Base-by-base conservation (phyloP, 73 alveolate species). In the Durusdinium trenchii region DNA sequence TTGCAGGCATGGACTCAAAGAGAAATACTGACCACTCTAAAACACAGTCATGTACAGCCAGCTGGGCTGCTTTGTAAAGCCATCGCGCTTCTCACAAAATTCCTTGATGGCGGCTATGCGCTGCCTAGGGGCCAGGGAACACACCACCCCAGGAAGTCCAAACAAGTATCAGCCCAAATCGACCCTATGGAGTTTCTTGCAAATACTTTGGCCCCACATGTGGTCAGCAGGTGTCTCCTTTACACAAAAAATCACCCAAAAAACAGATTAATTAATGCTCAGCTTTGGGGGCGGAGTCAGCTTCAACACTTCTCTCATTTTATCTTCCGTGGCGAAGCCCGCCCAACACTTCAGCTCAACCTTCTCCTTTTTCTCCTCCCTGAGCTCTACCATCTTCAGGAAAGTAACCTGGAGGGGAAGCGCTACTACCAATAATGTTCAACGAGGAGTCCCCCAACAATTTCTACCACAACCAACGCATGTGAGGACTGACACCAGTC, bases 41-140 rank as follows among this genome's bases (percentile, higher is more conserved):
- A n/a, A n/a, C n/a, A n/a, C 38, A 71, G 42, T 2, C 6, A 36
- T 18, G 2, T 73, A 51, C 9, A 38, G 12, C 36, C 51, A 14
- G 87, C 43, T 69, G 12, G 32, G 92, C n/a, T 32, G 12, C 71
- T 81, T 48, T 47, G 69, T 81, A 69, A 47, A 81, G 48, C 69
- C 92, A 30, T 28, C 71, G 64, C 69, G 69, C 46, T 81, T 81
- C 69, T 81, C 92, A 32, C 92, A 81, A 45, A 40, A 81, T 14
- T 32, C 92, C 69, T 81, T 81, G 92, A 81, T 32, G 35, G 71
- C 92, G 0, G 1, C n/a, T 0, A 81, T 81, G 46, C 69, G 67
- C 16, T 64, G 23, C 92, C 92, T 81, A 5, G 35, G 46, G 67
- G 12, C 42, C 62, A 78, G 67, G 71, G 5, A 45, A 42, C 7